Percentiles rank a stretch among this genome's conserved stretches.
Conservation (phyloP, 1,284 basidiomycete genomes). For the Ustanciosporium gigantosporum region DNA sequence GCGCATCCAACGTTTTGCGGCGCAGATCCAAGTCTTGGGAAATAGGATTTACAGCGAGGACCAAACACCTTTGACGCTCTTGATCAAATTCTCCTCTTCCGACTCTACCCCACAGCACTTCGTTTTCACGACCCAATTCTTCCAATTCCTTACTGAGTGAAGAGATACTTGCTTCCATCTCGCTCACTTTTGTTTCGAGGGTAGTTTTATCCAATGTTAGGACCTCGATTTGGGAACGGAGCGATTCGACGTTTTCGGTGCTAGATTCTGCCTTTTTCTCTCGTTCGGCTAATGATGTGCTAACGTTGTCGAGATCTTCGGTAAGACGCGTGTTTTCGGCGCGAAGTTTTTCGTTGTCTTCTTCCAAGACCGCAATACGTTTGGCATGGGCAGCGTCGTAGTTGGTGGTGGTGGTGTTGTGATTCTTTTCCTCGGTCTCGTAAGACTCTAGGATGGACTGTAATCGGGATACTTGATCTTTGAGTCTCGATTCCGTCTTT, state of each 20-base stretch:
- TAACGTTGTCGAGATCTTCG: slow-evolving; percentile 6
- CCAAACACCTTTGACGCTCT: slow-evolving; percentile 71
- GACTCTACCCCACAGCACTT: slow-evolving; percentile 68
- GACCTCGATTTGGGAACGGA: neutral
- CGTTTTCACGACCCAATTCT: slow-evolving; percentile 71
- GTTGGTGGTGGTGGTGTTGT: slow-evolving; percentile 1
- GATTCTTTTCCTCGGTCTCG: slow-evolving; percentile 40
- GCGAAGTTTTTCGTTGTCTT: slow-evolving; percentile 22
- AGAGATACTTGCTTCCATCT: slow-evolving; percentile 31
- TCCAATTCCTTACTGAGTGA: slow-evolving; percentile 65
- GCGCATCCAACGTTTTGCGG: slow-evolving; percentile 70
- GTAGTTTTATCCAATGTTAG: slow-evolving; percentile 9
- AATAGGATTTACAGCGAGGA: slow-evolving; percentile 75
- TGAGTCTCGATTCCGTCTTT: slow-evolving; percentile 35
- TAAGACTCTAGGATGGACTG: slow-evolving; percentile 14
- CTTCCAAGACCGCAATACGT: slow-evolving; percentile 43
- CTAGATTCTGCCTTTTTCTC: slow-evolving; percentile 10
- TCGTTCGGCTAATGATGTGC: slow-evolving; percentile 2
- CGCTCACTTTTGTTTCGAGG: slow-evolving; percentile 40
- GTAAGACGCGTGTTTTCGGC: slow-evolving; percentile 3
- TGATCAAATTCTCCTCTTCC: slow-evolving; percentile 76
- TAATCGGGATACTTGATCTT: slow-evolving; percentile 27
- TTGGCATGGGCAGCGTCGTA: slow-evolving; percentile 1
- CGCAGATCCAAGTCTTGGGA: slow-evolving; percentile 73
- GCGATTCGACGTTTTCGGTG: neutral